A percentile compares a stretch with the other conserved stretches of the same genome.
phyloP scores from a whole-genome alignment of 768 basidiomycete species.

The Boletus pseudopeckii region DNA sequence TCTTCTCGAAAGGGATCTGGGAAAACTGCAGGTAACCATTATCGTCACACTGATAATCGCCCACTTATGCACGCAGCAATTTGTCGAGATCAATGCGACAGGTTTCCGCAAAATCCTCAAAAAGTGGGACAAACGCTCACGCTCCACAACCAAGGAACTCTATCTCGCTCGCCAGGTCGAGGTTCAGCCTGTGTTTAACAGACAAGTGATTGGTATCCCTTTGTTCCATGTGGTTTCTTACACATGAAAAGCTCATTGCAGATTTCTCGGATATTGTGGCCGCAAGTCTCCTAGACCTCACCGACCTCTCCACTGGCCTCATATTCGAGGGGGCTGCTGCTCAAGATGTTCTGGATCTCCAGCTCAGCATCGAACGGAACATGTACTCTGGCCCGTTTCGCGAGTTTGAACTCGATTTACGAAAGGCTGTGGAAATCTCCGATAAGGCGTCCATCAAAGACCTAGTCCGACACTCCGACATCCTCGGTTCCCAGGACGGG shows the following conservation, averaged over 20 bases:
- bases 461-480: conserved; percentile 66
- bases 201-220: conserved; percentile 59
- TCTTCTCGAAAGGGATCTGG: conserved; percentile 88
- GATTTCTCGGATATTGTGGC: conserved; percentile 92
- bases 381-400: conserved; percentile 70
- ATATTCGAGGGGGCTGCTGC: conserved; percentile 78
- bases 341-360: conserved; percentile 71
- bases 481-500: conserved; percentile 57
- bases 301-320: conserved; percentile 69
- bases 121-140: conserved; percentile 97
- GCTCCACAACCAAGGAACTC: conserved; percentile 91
- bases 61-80: conserved; percentile 59
- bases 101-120: conserved; percentile 97
- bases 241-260: conserved; percentile 70
- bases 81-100: conserved; percentile 94
- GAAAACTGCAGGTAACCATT: conserved; percentile 79
- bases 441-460: conserved; percentile 63
- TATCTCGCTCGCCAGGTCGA: conserved; percentile 96
- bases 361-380: conserved; percentile 61
- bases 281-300: conserved; percentile 74
- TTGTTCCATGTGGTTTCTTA: conserved; percentile 7
- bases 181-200: conserved; percentile 96
- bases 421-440: conserved; percentile 64
- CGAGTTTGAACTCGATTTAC: conserved; percentile 86
- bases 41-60: conserved; percentile 4